Conservation (phyloP, 768 basidiomycete species). For the Auriscalpium microsporum region DNA sequence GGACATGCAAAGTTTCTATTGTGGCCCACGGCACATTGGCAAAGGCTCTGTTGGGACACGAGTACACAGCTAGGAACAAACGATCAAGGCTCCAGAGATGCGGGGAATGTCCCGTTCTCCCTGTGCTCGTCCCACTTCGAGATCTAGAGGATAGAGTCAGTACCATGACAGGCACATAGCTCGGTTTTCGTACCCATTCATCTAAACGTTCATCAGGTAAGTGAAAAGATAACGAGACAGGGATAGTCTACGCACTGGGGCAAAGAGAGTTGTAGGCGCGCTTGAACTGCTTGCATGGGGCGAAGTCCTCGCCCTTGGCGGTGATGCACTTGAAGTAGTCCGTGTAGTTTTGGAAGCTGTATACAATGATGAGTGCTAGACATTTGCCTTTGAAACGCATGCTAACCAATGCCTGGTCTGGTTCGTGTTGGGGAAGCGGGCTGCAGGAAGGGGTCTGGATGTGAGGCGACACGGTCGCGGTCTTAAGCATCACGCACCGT, state of each 20-base stretch:
- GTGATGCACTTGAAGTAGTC: constrained; percentile 98
- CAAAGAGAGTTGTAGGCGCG: constrained; percentile 93
- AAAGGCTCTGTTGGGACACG: not conserved
- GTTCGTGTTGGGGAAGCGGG: constrained; percentile 85
- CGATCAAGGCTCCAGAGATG: constrained; percentile 70
- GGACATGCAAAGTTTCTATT: not conserved
- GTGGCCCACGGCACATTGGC: not conserved
- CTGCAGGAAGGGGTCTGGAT: constrained; percentile 28
- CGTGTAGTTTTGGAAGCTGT: constrained; percentile 89
- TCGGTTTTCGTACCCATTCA: constrained; percentile 66
- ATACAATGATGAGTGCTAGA: not conserved
- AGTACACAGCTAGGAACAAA: not conserved
- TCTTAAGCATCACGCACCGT: constrained; percentile 42
- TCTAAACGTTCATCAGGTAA: constrained; percentile 40
- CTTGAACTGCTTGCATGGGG: constrained; percentile 99
- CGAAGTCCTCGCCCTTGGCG: constrained; percentile 96
- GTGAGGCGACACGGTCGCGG: constrained; percentile 5
- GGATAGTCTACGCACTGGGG: constrained; percentile 65
- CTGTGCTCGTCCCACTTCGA: constrained; percentile 91
- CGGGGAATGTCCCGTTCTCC: constrained; percentile 87
- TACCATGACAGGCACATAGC: not conserved
- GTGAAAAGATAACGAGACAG: not conserved
- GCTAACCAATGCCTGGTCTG: constrained; percentile 94
- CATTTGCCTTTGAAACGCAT: not conserved
- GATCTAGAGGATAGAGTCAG: constrained; percentile 40